Evolutionary conservation across 2,329 filamentous ascomycete species (phyloP).

Genomic region (Dactylonectria estremocensis): DNA sequence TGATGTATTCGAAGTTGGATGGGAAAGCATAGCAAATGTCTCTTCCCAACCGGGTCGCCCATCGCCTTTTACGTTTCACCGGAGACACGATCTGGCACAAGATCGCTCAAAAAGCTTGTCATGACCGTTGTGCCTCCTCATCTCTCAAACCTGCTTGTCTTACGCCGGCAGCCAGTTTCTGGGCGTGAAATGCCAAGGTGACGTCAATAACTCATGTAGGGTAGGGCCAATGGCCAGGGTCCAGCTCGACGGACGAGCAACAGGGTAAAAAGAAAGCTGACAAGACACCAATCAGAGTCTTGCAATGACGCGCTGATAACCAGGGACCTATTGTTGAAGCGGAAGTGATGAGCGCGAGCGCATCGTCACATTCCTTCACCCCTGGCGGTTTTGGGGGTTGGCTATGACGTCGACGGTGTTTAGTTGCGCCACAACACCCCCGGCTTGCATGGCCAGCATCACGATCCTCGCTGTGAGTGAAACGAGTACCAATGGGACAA

Average conservation of each 20-base stretch:
- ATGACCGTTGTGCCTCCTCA: not conserved
- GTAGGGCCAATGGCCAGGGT: slow-evolving; percentile 14
- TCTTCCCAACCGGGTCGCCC: not conserved
- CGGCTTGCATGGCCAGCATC: too few species aligned
- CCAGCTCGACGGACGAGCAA: not conserved
- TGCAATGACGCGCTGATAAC: slow-evolving; percentile 21
- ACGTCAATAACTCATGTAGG: slow-evolving; percentile 37
- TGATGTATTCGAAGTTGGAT: not conserved
- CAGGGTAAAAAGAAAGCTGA: not conserved
- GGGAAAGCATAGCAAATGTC: not conserved
- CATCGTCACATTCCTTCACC: slow-evolving; percentile 1
- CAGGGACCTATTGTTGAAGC: not conserved
- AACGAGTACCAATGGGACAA: too few species aligned
- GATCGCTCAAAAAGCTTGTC: not conserved
- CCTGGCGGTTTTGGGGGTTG: slow-evolving; percentile 8
- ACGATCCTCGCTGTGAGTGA: too few species aligned
- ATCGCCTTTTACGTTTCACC: slow-evolving; percentile 5
- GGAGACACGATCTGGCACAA: not conserved
- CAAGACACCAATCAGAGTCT: slow-evolving; percentile 10
- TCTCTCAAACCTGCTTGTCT: slow-evolving; percentile 27
- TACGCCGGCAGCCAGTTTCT: slow-evolving; percentile 10
- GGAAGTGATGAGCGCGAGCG: slow-evolving; percentile 11
- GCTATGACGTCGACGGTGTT: slow-evolving; percentile 15
- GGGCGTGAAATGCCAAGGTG: slow-evolving; percentile 28
- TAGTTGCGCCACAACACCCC: too few species aligned